Percentiles rank a stretch among this genome's conserved stretches.
Conservation (phyloP, 768 basidiomycete genomes). For the Tulasnella sp. region DNA sequence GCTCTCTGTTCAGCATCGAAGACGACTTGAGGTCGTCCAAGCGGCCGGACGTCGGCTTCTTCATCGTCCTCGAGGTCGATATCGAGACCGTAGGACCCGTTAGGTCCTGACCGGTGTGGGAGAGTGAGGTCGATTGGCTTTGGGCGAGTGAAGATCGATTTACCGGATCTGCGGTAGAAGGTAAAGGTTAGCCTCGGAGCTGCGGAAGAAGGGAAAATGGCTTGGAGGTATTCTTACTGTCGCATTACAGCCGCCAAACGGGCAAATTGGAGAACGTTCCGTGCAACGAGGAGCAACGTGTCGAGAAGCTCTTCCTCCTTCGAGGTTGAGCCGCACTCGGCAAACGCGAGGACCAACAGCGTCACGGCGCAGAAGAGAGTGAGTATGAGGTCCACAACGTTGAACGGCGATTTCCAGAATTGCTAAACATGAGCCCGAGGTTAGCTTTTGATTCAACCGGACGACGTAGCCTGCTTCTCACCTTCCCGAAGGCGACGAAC, state of each 20-base stretch:
- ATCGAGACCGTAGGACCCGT: constrained; percentile 53
- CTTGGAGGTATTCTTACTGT: constrained; percentile 51
- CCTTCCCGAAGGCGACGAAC: constrained; percentile 85
- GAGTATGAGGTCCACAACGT: constrained; percentile 76
- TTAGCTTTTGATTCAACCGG: background rate
- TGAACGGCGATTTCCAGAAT: constrained; percentile 95
- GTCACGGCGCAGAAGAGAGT: constrained; percentile 87
- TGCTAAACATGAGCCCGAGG: constrained; percentile 39
- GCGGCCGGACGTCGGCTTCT: constrained; percentile 3
- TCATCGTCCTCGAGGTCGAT: constrained; percentile 61
- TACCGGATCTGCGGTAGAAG: constrained; percentile 50
- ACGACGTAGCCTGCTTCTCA: constrained; percentile 32
- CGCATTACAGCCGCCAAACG: constrained; percentile 87
- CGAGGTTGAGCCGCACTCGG: constrained; percentile 69
- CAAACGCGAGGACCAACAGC: constrained; percentile 74
- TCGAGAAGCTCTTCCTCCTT: constrained; percentile 93
- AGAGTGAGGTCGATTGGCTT: constrained; percentile 76
- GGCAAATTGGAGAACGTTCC: constrained; percentile 88
- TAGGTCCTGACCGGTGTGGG: constrained; percentile 34
- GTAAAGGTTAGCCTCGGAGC: background rate
- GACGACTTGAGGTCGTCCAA: constrained; percentile 3
- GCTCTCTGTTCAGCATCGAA: constrained; percentile 44
- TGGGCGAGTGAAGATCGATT: constrained; percentile 77
- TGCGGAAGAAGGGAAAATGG: constrained; percentile 31
- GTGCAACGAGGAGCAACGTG: constrained; percentile 79